These are phyloP conservation scores for Dactylellina parvicollis DNA, from an alignment of 2,329 filamentous ascomycete genomes.

Conservation along the genomic window DNA sequence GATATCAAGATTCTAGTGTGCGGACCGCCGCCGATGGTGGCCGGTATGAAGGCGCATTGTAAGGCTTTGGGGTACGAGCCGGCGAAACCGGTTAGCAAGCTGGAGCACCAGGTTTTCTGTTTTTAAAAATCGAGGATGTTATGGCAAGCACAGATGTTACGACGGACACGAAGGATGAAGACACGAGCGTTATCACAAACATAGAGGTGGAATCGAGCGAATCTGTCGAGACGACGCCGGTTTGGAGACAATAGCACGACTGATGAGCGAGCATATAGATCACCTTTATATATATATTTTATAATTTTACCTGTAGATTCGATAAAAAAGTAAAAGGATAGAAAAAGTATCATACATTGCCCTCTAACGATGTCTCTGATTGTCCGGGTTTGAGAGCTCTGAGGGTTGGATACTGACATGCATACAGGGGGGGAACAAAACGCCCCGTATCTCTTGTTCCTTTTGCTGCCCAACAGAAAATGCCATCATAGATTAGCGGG, in stretches of 20 bases:
- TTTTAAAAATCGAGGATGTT: no score
- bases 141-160: no score
- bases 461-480: slow-evolving; percentile 35
- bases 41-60: slow-evolving; percentile 81
- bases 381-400: no score
- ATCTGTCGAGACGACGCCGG: no score
- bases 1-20: slow-evolving; percentile 96
- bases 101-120: slow-evolving; percentile 96
- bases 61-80: slow-evolving; percentile 90
- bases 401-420: no score
- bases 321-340: background rate
- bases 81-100: slow-evolving; percentile 93
- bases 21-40: slow-evolving; percentile 93
- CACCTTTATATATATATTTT: background rate
- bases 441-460: background rate
- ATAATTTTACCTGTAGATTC: background rate
- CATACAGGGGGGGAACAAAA: no score
- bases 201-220: no score
- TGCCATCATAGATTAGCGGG: background rate
- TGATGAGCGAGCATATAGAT: background rate
- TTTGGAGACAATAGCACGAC: background rate
- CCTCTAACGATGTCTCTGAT: background rate
- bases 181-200: no score
- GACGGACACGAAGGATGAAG: no score
- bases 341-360: background rate